phyloP scores from a whole-genome alignment of 139 green algal genomes.

The Micromonas pusilla region DNA sequence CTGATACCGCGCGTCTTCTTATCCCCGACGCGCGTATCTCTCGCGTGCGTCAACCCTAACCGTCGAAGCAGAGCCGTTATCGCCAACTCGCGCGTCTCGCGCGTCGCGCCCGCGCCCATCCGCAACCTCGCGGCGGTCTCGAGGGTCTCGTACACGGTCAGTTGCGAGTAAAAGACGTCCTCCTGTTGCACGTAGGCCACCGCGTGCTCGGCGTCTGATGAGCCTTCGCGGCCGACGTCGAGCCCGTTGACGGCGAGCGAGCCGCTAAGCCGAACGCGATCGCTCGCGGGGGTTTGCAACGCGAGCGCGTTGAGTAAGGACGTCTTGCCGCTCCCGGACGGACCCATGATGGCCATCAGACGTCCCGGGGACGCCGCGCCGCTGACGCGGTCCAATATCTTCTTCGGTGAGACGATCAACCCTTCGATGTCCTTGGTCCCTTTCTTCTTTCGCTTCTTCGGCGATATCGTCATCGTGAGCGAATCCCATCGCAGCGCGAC shows the following conservation, averaged over 20 bases:
- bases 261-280: conserved; percentile 1
- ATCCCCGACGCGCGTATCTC: conserved; percentile 53
- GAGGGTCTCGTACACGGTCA: conserved; percentile 64
- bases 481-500: no score
- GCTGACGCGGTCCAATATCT: neutral
- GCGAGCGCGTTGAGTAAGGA: conserved; percentile 31
- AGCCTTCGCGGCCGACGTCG: conserved; percentile 22
- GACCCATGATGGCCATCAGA: conserved; percentile 30
- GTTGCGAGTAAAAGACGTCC: conserved; percentile 51
- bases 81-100: conserved; percentile 37
- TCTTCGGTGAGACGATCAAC: neutral
- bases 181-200: conserved; percentile 50
- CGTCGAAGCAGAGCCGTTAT: conserved; percentile 21
- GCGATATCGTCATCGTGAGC: neutral
- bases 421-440: neutral
- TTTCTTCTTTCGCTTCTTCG: conserved; percentile 11
- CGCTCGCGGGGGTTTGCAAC: neutral
- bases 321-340: conserved; percentile 27
- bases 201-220: neutral
- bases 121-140: conserved; percentile 54
- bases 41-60: conserved; percentile 44
- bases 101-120: conserved; percentile 31
- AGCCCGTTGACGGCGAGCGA: conserved; percentile 26
- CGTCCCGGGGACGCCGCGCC: neutral
- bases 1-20: conserved; percentile 50